phyloP scores from a whole-genome alignment of 768 basidiomycete genomes.

The Suillus clintonianus region DNA sequence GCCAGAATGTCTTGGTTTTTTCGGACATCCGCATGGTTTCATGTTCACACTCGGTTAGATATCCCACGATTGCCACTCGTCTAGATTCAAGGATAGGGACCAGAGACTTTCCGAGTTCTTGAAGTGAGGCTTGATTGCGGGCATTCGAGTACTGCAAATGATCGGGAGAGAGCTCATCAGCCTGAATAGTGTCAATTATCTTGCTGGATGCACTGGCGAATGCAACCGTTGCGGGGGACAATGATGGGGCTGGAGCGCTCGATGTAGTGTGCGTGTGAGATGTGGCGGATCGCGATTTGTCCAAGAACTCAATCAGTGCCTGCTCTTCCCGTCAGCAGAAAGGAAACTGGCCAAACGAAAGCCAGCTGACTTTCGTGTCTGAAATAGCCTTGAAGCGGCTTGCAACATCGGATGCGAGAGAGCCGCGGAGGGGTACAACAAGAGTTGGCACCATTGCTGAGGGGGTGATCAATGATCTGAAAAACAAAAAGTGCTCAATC shows the following conservation, averaged over 20 bases:
- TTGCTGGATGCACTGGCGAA: conserved; percentile 37
- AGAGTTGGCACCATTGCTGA: conserved; percentile 79
- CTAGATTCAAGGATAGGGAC: conserved; percentile 47
- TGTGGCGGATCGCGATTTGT: conserved; percentile 72
- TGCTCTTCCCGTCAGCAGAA: conserved; percentile 26
- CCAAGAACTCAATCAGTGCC: conserved; percentile 79
- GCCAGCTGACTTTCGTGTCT: conserved; percentile 60
- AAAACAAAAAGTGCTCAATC: conserved; percentile 8
- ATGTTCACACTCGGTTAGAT: conserved; percentile 53
- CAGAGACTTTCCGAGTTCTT: conserved; percentile 43
- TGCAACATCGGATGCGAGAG: conserved; percentile 67
- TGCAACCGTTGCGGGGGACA: conserved; percentile 83
- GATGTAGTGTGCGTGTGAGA: conserved; percentile 75
- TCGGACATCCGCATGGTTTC: conserved; percentile 55
- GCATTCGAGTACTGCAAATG: conserved; percentile 61
- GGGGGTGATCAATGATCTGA: conserved; percentile 1
- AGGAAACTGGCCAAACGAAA: neutral
- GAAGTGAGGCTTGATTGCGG: conserved; percentile 53
- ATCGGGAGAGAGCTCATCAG: conserved; percentile 62
- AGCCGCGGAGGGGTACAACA: conserved; percentile 80
- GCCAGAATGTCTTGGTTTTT: conserved; percentile 66
- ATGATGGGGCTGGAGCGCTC: conserved; percentile 68
- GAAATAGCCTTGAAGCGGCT: conserved; percentile 80
- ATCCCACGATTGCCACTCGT: conserved; percentile 48
- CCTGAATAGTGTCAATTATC: conserved; percentile 58